Evolutionary conservation across 345 rosid genomes (phyloP).

Genomic region (thale cress (Arabidopsis thaliana)): DNA sequence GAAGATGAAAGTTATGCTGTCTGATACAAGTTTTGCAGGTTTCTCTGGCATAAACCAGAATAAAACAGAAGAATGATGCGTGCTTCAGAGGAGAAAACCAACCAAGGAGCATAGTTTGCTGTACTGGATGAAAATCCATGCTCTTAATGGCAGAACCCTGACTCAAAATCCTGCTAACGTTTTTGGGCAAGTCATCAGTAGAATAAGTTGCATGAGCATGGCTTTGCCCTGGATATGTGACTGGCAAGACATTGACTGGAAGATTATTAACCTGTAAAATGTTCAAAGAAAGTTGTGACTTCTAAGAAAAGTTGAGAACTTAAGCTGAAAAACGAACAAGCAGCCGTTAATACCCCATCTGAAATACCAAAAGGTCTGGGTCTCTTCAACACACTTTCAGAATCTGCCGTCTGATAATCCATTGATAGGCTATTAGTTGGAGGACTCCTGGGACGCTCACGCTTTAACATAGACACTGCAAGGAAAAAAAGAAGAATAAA

Average conservation of each 20-base stretch:
- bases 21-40: conserved; percentile 20
- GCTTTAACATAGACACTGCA: conserved; percentile 69
- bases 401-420: conserved; percentile 80
- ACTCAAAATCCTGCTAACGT: conserved; percentile 53
- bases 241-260: conserved; percentile 56
- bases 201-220: conserved; percentile 64
- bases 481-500: conserved; percentile 29
- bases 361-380: conserved; percentile 61
- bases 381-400: conserved; percentile 77
- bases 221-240: conserved; percentile 55
- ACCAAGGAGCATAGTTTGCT: conserved; percentile 75
- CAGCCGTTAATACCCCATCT: conserved; percentile 57
- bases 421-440: conserved; percentile 54
- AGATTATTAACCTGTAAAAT: conserved; percentile 52
- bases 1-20: conserved; percentile 22
- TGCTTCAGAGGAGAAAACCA: conserved; percentile 18
- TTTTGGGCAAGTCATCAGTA: conserved; percentile 60
- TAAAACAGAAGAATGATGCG: conserved; percentile 12
- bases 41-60: conserved; percentile 7
- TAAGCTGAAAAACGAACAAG: conserved; percentile 16
- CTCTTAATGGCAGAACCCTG: conserved; percentile 63
- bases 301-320: conserved; percentile 23
- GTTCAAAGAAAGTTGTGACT: conserved; percentile 16
- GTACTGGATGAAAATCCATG: conserved; percentile 86
- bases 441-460: conserved; percentile 70